Evolutionary conservation across 345 rosid genomes (phyloP).

Genomic region (Cardamine occulta): DNA sequence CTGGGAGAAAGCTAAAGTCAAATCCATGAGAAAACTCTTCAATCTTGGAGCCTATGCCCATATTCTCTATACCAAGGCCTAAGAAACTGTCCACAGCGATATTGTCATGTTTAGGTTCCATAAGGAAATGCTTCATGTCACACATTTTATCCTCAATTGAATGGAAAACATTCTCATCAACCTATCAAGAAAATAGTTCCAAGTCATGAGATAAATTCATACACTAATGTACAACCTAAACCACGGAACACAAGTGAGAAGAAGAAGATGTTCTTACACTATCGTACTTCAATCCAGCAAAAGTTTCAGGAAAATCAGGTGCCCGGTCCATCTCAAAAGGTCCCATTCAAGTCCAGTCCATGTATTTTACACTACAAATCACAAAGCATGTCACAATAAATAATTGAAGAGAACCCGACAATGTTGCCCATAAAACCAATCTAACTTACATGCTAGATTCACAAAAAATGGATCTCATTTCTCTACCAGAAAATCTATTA

Average conservation of each 20-base stretch:
- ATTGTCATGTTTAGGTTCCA: constrained; percentile 59
- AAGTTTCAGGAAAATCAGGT: constrained; percentile 39
- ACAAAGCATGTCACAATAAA: constrained; percentile 27
- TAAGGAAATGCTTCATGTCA: constrained; percentile 50
- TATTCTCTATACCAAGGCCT: constrained; percentile 55
- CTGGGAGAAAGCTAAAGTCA: constrained; percentile 50
- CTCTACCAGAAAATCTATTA: neutral
- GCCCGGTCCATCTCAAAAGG: constrained; percentile 47
- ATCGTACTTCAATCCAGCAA: constrained; percentile 44
- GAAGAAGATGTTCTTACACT: constrained; percentile 45
- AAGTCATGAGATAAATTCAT: constrained; percentile 20
- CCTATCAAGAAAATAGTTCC: constrained; percentile 37
- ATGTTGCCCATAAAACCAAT: constrained; percentile 28
- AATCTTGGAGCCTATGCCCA: constrained; percentile 50
- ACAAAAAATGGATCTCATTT: neutral
- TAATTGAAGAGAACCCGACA: constrained; percentile 27
- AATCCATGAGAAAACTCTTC: constrained; percentile 56
- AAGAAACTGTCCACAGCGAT: constrained; percentile 56
- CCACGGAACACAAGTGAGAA: constrained; percentile 9
- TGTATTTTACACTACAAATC: constrained; percentile 20
- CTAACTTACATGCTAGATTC: constrained; percentile 32
- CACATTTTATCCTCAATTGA: constrained; percentile 50
- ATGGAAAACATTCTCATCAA: constrained; percentile 52
- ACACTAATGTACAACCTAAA: constrained; percentile 12
- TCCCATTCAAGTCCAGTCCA: constrained; percentile 37